phyloP scores from a whole-genome alignment of 352 stramenopile genomes.

The Stephanocyclus meneghinianus region DNA sequence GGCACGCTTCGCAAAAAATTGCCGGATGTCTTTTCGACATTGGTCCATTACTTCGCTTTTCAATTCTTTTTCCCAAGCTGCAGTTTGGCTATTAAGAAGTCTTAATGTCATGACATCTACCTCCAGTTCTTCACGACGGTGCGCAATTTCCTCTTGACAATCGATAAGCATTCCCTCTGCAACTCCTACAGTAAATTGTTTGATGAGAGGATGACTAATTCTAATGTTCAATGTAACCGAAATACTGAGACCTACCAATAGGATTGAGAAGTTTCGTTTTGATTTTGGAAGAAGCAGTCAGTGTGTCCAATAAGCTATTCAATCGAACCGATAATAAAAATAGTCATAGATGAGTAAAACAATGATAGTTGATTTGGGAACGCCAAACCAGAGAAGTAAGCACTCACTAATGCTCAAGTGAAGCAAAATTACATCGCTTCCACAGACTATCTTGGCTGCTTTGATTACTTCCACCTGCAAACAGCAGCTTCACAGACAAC shows the following conservation, averaged over 20 bases:
- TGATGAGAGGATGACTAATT: not conserved
- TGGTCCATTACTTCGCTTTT: slow-evolving; percentile 53
- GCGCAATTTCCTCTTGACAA: slow-evolving; percentile 55
- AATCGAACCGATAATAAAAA: not conserved
- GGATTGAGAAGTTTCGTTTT: slow-evolving; percentile 79
- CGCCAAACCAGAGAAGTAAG: not conserved
- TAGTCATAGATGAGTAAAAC: not conserved
- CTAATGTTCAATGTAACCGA: not conserved
- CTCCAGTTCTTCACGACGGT: slow-evolving; percentile 58
- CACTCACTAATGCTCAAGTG: slow-evolving; percentile 59
- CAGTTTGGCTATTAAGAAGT: slow-evolving; percentile 65
- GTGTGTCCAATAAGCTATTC: slow-evolving; percentile 41
- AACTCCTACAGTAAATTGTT: slow-evolving; percentile 46
- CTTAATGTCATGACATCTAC: slow-evolving; percentile 72
- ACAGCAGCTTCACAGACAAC: slow-evolving; percentile 43
- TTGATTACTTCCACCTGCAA: not conserved
- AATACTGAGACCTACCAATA: slow-evolving; percentile 17
- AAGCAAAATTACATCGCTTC: slow-evolving; percentile 69
- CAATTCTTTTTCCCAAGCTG: slow-evolving; percentile 71
- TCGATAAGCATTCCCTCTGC: slow-evolving; percentile 70
- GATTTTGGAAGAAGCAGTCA: slow-evolving; percentile 74
- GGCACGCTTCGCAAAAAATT: slow-evolving; percentile 19
- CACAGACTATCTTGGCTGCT: slow-evolving; percentile 38
- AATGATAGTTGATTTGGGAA: not conserved
- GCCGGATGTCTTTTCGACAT: slow-evolving; percentile 22